Conservation (phyloP, 371 early-diverging fungal genomes). For the Mycotypha africana region DNA sequence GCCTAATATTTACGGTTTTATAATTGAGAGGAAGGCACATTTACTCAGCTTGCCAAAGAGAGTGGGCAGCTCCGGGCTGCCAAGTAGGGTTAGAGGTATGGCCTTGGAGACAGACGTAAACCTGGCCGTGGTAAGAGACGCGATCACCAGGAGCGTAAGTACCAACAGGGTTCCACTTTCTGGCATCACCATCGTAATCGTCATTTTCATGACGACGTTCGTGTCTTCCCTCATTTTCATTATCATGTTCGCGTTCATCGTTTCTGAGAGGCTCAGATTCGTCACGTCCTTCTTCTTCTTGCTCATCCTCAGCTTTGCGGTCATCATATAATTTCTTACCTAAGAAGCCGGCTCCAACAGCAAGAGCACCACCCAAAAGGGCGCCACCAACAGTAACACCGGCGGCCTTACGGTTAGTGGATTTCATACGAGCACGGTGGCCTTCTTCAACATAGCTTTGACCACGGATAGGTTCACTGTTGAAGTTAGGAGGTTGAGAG, state of each 20-base stretch:
- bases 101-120: constrained; percentile 47
- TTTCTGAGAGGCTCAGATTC: constrained; percentile 23
- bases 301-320: constrained; percentile 27
- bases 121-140: constrained; percentile 47
- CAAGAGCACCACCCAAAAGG: constrained; percentile 39
- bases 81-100: constrained; percentile 56
- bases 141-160: constrained; percentile 52
- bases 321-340: constrained; percentile 47
- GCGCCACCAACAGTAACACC: constrained; percentile 45
- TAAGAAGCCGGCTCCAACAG: constrained; percentile 46
- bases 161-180: constrained; percentile 50
- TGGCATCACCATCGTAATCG: constrained; percentile 14
- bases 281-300: constrained; percentile 19
- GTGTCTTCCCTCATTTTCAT: constrained; percentile 20
- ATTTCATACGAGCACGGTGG: constrained; percentile 46
- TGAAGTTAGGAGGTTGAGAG: constrained; percentile 21
- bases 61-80: constrained; percentile 46
- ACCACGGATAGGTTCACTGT: constrained; percentile 31
- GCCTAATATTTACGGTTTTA: too few relatives aligned
- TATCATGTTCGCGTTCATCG: constrained; percentile 17
- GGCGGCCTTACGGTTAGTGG: constrained; percentile 37
- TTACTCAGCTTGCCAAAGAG: constrained; percentile 52
- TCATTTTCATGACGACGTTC: constrained; percentile 7
- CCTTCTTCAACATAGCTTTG: constrained; percentile 43
- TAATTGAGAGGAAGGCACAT: too few relatives aligned